Conservation (phyloP, 2,329 filamentous ascomycete species). For the Fusarium sp. region DNA sequence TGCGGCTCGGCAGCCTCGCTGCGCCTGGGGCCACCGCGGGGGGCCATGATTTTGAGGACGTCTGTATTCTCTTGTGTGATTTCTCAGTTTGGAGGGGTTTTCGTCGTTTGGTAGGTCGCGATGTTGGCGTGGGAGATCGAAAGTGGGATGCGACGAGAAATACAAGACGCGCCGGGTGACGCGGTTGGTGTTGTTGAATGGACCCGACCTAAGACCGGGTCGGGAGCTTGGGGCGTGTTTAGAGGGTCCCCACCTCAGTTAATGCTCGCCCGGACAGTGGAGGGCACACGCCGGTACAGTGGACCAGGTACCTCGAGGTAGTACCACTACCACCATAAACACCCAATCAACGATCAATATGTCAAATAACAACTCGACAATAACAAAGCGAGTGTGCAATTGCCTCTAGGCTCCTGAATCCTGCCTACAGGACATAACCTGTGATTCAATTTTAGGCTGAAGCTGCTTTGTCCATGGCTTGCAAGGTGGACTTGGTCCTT, state of each 20-base stretch:
- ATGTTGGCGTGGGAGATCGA: slow-evolving; percentile 1
- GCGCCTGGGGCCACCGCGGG: slow-evolving; percentile 46
- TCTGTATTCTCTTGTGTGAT: not conserved
- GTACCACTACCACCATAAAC: not conserved
- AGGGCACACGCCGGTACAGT: slow-evolving; percentile 3
- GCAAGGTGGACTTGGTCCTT: not conserved
- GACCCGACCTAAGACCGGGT: slow-evolving; percentile 14
- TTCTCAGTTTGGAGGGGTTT: not conserved
- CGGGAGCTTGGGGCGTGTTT: slow-evolving; percentile 35
- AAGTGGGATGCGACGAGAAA: slow-evolving; percentile 21
- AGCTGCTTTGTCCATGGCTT: not conserved
- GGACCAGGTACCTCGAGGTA: slow-evolving; percentile 5
- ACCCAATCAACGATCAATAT: not conserved
- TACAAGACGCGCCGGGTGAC: slow-evolving; percentile 40
- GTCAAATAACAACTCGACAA: not conserved
- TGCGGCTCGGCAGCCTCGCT: slow-evolving; percentile 48
- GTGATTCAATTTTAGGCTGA: not conserved
- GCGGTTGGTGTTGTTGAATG: slow-evolving; percentile 38
- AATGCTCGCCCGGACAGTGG: slow-evolving; percentile 24
- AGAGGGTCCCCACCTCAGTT: slow-evolving; percentile 15
- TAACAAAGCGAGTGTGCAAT: not conserved
- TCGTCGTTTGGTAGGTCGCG: not conserved
- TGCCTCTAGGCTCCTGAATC: not conserved
- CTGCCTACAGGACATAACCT: not conserved
- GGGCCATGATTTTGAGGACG: slow-evolving; percentile 46